Base-by-base conservation (phyloP, 164 flowering plant species). In the Kingdonia uniflora region DNA sequence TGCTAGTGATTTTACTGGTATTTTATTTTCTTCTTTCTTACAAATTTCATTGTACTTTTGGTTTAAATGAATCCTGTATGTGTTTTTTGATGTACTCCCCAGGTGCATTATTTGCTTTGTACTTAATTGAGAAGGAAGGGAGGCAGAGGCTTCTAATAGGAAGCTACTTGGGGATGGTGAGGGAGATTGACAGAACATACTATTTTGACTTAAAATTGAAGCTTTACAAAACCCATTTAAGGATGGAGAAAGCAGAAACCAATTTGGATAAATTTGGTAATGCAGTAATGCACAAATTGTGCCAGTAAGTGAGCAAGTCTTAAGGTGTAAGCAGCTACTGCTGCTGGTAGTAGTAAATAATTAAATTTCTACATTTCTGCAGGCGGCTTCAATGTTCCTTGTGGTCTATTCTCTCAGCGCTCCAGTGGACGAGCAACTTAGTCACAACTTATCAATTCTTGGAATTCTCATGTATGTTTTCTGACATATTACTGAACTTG, bases 141-240 rank as follows among this genome's bases (percentile, higher is more conserved):
- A 81, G 96, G 58, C 69, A 72, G 59, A 77, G 44, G 58, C 95
- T 88, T 68, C 69, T 85, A n/a, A 71, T 82, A 50, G 91, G 89
- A 63, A 88, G 95, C 64, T 88, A 85, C 62, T n/a, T 78, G 39
- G 96, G 91, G 56, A 88, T 85, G 96, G 96, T 88, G 52, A 70
- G 82, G 65, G 29, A 52, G 33, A 51, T 13, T 29, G 35, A 29
- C 35, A 3, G 8, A 29, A 29, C 8, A 29, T 3, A 29, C 35
- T 29, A 29, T 29, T 29, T 29, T 29, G 35, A 29, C 35, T 29
- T 29, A 3, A 29, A 29, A 29, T n/a, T 8, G 35, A 29, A 8
- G 35, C n/a, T n/a, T n/a, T n/a, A n/a, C n/a, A n/a, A n/a, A n/a
- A n/a, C n/a, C n/a, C n/a, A n/a, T n/a, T n/a, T n/a, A n/a, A n/a